phyloP scores from a whole-genome alignment of 352 stramenopile species.

The Globisporangium mamillatum region DNA sequence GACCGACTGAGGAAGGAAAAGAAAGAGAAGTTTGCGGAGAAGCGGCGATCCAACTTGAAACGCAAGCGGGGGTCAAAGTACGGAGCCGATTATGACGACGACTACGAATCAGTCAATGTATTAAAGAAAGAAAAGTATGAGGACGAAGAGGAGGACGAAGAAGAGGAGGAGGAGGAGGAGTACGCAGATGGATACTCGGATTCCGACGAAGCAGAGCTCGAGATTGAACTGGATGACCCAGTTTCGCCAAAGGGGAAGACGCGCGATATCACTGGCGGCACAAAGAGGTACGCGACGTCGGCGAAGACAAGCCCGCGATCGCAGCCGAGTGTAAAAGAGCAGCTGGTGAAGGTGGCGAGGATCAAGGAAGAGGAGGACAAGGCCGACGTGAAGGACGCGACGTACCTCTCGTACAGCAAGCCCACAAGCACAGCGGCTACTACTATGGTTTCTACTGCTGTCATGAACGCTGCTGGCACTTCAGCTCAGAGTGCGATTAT shows the following conservation, averaged over 20 bases:
- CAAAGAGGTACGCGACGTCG: constrained; percentile 10
- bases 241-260: constrained; percentile 9
- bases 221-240: constrained; percentile 22
- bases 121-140: constrained; percentile 15
- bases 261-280: constrained; percentile 23
- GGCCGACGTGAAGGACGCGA: constrained; percentile 12
- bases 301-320: neutral
- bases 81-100: constrained; percentile 13
- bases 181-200: constrained; percentile 32
- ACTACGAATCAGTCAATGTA: neutral
- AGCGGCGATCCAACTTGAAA: constrained; percentile 14
- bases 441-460: neutral
- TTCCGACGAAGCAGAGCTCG: constrained; percentile 36
- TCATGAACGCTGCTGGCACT: constrained; percentile 15
- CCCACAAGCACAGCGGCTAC: constrained; percentile 6
- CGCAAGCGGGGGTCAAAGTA: constrained; percentile 20
- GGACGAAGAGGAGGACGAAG: constrained; percentile 12
- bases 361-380: constrained; percentile 29
- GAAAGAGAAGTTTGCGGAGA: constrained; percentile 2
- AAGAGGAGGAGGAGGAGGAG: constrained; percentile 31
- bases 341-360: constrained; percentile 28
- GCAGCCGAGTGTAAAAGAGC: constrained; percentile 19
- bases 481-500: constrained; percentile 50
- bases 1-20: constrained; percentile 35
- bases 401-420: constrained; percentile 31